These are phyloP conservation scores for Galerina marginata DNA, from an alignment of 768 basidiomycete species.

Conservation along the genomic window DNA sequence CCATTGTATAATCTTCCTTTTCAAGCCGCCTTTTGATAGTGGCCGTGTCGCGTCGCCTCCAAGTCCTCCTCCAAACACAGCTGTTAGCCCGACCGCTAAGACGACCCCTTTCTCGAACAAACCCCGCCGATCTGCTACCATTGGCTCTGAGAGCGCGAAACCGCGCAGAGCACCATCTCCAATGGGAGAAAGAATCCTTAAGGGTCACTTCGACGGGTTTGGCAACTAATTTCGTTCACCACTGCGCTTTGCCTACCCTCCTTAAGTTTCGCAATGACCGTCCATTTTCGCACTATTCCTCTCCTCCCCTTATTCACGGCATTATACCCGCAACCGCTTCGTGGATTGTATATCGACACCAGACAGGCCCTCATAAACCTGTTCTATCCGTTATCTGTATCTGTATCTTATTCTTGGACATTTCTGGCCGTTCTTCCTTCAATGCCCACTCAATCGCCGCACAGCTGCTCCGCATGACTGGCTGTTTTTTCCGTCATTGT, in stretches of 20 bases:
- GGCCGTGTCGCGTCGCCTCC: constrained; percentile 40
- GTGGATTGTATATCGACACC: constrained; percentile 26
- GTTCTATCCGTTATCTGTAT: constrained; percentile 7
- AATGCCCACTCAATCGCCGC: constrained; percentile 22
- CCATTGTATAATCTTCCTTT: constrained; percentile 16
- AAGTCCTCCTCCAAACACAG: constrained; percentile 57
- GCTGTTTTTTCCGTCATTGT: background rate
- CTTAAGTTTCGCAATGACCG: constrained; percentile 1
- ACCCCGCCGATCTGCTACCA: constrained; percentile 65
- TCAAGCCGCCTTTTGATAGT: constrained; percentile 34
- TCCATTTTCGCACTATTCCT: constrained; percentile 6
- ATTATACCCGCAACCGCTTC: constrained; percentile 46
- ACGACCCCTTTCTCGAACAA: constrained; percentile 35
- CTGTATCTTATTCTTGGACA: constrained; percentile 23
- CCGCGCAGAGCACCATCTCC: constrained; percentile 78
- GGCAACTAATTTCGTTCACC: constrained; percentile 48
- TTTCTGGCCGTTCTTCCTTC: constrained; percentile 16
- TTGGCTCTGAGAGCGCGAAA: constrained; percentile 48
- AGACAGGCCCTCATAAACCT: constrained; percentile 8
- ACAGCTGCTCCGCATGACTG: background rate
- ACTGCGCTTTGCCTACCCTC: constrained; percentile 10
- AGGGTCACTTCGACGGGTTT: constrained; percentile 91
- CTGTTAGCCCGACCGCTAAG: constrained; percentile 44
- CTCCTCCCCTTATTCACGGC: constrained; percentile 30
- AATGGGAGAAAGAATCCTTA: constrained; percentile 90